phyloP scores from a whole-genome alignment of 345 rosid species.

The Noccaea caerulescens region DNA sequence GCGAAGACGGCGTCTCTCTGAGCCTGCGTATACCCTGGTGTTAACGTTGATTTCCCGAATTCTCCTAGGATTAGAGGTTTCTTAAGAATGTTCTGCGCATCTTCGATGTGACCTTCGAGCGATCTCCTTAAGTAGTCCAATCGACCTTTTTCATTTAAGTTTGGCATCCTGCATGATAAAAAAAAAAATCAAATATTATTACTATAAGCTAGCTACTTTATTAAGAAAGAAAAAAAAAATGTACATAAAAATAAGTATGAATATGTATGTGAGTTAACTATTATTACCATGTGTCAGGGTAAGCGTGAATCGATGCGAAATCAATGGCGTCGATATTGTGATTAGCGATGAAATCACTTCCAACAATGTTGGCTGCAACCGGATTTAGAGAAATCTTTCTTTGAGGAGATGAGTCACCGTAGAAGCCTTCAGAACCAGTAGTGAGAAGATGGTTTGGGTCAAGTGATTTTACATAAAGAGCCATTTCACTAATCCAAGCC shows the following conservation, averaged over 20 bases:
- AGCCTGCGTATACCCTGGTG: conserved; percentile 49
- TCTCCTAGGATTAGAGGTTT: conserved; percentile 79
- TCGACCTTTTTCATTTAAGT: conserved; percentile 54
- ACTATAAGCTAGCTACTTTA: background rate
- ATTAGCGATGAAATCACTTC: conserved; percentile 76
- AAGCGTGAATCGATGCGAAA: conserved; percentile 68
- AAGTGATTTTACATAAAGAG: conserved; percentile 61
- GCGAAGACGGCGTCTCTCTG: conserved; percentile 71
- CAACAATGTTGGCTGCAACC: conserved; percentile 45
- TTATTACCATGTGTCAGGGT: conserved; percentile 72
- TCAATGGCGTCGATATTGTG: conserved; percentile 59
- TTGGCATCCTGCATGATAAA: conserved; percentile 58
- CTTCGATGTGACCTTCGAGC: conserved; percentile 68
- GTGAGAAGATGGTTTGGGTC: conserved; percentile 62
- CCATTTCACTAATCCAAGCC: conserved; percentile 77
- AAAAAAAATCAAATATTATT: background rate
- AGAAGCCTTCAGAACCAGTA: conserved; percentile 80
- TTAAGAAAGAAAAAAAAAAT: conserved; percentile 10
- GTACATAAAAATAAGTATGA: background rate
- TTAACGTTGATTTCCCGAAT: conserved; percentile 66
- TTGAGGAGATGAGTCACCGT: conserved; percentile 57
- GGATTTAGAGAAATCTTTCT: conserved; percentile 40
- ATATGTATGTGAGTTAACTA: background rate
- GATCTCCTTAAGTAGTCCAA: conserved; percentile 59
- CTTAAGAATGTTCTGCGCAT: conserved; percentile 64